These are phyloP conservation scores for Aegilops tauschii DNA, from an alignment of 176 grass and related monocot species.

Conservation along the genomic window DNA sequence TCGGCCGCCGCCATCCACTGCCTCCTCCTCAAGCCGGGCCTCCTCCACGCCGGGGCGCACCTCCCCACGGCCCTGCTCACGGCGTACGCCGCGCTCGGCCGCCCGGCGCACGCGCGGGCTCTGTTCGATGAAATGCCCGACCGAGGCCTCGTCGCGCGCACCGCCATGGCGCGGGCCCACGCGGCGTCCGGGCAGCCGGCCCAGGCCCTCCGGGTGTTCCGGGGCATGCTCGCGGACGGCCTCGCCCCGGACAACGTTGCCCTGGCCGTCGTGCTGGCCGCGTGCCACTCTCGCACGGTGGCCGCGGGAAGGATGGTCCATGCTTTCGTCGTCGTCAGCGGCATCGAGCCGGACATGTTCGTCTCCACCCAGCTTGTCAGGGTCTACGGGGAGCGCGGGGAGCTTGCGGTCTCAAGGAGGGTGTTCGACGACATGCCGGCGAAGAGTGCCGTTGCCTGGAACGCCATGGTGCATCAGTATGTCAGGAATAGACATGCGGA, in stretches of 20 bases:
- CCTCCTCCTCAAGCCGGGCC: slow-evolving; percentile 43
- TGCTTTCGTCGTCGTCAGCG: slow-evolving; percentile 38
- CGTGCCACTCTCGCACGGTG: slow-evolving; percentile 15
- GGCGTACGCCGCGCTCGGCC: neutral
- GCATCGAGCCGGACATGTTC: slow-evolving; percentile 44
- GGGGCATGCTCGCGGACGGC: slow-evolving; percentile 27
- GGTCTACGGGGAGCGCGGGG: slow-evolving; percentile 36
- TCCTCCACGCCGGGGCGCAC: slow-evolving; percentile 49
- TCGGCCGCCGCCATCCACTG: slow-evolving; percentile 44
- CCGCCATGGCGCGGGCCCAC: slow-evolving; percentile 59
- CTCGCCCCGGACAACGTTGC: slow-evolving; percentile 49
- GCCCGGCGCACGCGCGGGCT: slow-evolving; percentile 15
- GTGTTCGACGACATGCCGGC: slow-evolving; percentile 39
- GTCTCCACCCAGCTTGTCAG: slow-evolving; percentile 64
- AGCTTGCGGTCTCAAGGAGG: slow-evolving; percentile 32
- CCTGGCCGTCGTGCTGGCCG: slow-evolving; percentile 32
- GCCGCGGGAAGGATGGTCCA: slow-evolving; percentile 52
- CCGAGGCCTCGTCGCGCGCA: slow-evolving; percentile 39
- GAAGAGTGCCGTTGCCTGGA: slow-evolving; percentile 52
- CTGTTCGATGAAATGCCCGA: slow-evolving; percentile 69
- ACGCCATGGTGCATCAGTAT: slow-evolving; percentile 77
- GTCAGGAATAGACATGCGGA: slow-evolving; percentile 41
- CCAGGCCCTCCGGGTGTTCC: slow-evolving; percentile 41
- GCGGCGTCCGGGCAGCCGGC: neutral
- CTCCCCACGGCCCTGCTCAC: slow-evolving; percentile 53